Base-by-base conservation (phyloP, 495 filamentous ascomycete species). In the Cercophora scortea region DNA sequence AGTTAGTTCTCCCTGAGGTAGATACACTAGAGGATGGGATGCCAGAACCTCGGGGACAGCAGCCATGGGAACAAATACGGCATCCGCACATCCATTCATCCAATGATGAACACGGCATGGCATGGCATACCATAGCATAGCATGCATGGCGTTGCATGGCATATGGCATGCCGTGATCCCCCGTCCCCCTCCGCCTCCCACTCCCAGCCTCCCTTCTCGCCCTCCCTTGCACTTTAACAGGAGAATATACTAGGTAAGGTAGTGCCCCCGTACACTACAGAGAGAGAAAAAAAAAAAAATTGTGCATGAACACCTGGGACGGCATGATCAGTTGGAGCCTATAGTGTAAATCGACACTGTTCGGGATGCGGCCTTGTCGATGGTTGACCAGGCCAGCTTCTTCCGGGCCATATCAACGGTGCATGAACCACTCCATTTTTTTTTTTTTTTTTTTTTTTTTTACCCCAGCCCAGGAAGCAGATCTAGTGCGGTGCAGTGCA, bases 111-210 rank as follows among this genome's bases (percentile, higher is more conserved):
- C 47, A 45, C 45, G 42, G 36, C 33, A 45, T 50, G 36, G 49
- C 49, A 49, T 49, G 47, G 36, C 47, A 49, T 49, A 36, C 16
- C 47, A 49, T 49, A 16, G 42, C 49, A 51, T 36, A 25, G 36
- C 13, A 10, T 11, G 36, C 47, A 45, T 45, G 42, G 36, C 33
- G 39, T 50, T 16, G 49, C 49, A 49, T 49, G 47, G 36, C 47
- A 49, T 49, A 36, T 16, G 36, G 36, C 36, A 38, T 38, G 25
- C 2, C 25, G 5, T 25, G 25, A 25, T 25, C 25, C 25, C 25
- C 13, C 34, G 34, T 36, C 40, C 15, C 40, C 15, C 40, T 1
- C 7, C 15, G 10, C 11, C 3, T 42, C 40, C 11, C n/a, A 13
- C 40, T 7, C 40, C 40, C 40, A 42, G 8, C 15, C 40, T 13